Base-by-base conservation (phyloP, 805 yeast species). In the Starmerella ratchasimensis region DNA sequence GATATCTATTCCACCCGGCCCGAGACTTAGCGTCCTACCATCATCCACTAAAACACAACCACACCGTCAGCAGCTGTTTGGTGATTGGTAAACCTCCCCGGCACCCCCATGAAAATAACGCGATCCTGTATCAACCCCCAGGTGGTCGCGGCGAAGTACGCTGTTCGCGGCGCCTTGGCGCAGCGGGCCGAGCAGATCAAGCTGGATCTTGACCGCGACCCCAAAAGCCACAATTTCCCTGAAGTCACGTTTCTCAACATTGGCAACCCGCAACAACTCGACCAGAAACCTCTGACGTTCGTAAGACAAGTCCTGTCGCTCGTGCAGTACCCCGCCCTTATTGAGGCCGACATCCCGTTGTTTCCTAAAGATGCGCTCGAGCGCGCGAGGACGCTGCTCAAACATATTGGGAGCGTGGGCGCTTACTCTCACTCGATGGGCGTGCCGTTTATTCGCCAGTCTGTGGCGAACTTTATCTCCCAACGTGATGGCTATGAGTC, bases 231-330 rank as follows among this genome's bases (percentile, higher is more conserved):
- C 46, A 93, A 94, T 1, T 90, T 84, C 55, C 61, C 69, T 30
- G 63, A 70, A 43, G 80, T 90, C 51, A 79, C 93, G 55, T 76
- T 74, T 52, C 90, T 95, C 46, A 90, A 90, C 57, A 90, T 90
- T 45, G 99, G 99, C 22, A 90, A 90, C 57, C 99, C 99, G 2
- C 99, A 90, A 60, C 97, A 88, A 57, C 67, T 90, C 55, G 88
- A 83, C 49, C 99, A 90, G 59, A 70, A 76, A 52, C 98, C 99
- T 1, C 66, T 90, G 50, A 81, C 94, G n/a, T 90, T 90, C 65
- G 86, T 83, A 60, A 71, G 99, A 51, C 93, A 86, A 56, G 94
- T 86, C 3, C 63, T 88, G 42, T 72, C 96, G 0, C 59, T 86
- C 31, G 62, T 88, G 49, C 95, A 90, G 61, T 79, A 81, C 57